phyloP scores from a whole-genome alignment of 75 land plant species.

The Pseudotsuga menziesii region DNA sequence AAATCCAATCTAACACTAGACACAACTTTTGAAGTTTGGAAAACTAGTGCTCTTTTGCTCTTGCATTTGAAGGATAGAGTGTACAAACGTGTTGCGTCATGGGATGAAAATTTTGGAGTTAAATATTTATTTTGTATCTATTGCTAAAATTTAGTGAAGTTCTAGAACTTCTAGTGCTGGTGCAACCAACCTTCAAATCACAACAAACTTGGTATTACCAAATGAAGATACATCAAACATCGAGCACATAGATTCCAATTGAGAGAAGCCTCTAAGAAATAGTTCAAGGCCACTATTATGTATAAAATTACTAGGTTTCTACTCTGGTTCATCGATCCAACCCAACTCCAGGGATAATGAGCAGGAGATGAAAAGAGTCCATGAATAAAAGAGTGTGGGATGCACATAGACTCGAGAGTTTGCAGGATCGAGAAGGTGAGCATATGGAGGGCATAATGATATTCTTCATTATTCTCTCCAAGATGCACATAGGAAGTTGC shows the following conservation, averaged over 20 bases:
- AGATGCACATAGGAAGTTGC: constrained; percentile 39
- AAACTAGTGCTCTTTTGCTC: constrained; percentile 8
- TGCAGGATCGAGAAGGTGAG: constrained; percentile 58
- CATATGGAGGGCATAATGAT: constrained; percentile 72
- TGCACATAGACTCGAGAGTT: constrained; percentile 36
- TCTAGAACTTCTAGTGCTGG: constrained; percentile 56
- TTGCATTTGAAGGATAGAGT: not conserved
- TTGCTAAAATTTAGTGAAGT: constrained; percentile 61
- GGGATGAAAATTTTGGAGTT: constrained; percentile 8
- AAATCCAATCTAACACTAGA: constrained; percentile 72
- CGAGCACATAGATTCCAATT: constrained; percentile 71
- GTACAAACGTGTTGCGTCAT: not conserved
- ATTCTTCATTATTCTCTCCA: constrained; percentile 46
- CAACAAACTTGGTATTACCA: constrained; percentile 41
- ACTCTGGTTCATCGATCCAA: constrained; percentile 50
- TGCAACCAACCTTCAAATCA: constrained; percentile 55
- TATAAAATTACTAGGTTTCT: constrained; percentile 15
- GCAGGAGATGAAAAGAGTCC: constrained; percentile 45
- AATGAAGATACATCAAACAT: constrained; percentile 55
- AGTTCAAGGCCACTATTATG: constrained; percentile 53
- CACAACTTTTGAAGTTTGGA: constrained; percentile 60
- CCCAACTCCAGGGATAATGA: constrained; percentile 40
- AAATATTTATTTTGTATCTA: constrained; percentile 57
- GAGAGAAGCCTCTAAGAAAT: constrained; percentile 58
- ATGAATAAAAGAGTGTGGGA: constrained; percentile 42